Percentiles rank a stretch among this genome's conserved stretches.
These are phyloP conservation scores for Mucor mucedo DNA, from an alignment of 371 early-diverging fungal genomes.

Conservation along the genomic window DNA sequence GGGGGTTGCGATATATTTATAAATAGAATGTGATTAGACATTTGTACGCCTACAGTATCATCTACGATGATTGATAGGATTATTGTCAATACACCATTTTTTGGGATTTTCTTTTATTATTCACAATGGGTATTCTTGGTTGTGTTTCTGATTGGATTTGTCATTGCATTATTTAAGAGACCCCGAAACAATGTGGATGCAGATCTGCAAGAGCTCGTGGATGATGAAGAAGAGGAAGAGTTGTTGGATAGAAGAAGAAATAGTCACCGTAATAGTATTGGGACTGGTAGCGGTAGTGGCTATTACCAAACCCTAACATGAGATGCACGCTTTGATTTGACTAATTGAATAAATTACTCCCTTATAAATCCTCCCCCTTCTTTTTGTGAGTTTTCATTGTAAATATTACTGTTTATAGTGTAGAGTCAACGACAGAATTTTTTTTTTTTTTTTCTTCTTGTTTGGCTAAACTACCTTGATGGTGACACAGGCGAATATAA, in stretches of 20 bases:
- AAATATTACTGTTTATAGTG: slow-evolving; percentile 4
- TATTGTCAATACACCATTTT: slow-evolving; percentile 55
- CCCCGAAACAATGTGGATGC: slow-evolving; percentile 32
- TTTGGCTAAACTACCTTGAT: slow-evolving; percentile 23
- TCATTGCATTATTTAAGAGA: slow-evolving; percentile 24
- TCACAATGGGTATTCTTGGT: slow-evolving; percentile 60
- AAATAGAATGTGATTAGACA: slow-evolving; percentile 24
- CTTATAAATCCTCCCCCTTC: no score
- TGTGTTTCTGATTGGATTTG: slow-evolving; percentile 46
- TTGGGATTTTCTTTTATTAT: slow-evolving; percentile 62
- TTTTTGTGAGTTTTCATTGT: background rate
- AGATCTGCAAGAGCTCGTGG: slow-evolving; percentile 31
- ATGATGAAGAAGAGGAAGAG: slow-evolving; percentile 34
- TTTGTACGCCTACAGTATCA: slow-evolving; percentile 65
- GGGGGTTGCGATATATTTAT: background rate
- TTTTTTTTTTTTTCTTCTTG: slow-evolving; percentile 16
- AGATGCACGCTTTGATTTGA: slow-evolving; percentile 17
- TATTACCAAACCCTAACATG: slow-evolving; percentile 12
- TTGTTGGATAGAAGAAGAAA: slow-evolving; percentile 23
- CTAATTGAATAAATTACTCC: slow-evolving; percentile 9
- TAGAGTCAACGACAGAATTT: background rate
- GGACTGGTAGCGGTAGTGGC: background rate
- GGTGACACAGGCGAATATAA: slow-evolving; percentile 8
- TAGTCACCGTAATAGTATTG: background rate
- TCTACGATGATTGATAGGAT: slow-evolving; percentile 58